Conservation (phyloP, 495 filamentous ascomycete genomes). For the Diplogelasinospora grovesii region DNA sequence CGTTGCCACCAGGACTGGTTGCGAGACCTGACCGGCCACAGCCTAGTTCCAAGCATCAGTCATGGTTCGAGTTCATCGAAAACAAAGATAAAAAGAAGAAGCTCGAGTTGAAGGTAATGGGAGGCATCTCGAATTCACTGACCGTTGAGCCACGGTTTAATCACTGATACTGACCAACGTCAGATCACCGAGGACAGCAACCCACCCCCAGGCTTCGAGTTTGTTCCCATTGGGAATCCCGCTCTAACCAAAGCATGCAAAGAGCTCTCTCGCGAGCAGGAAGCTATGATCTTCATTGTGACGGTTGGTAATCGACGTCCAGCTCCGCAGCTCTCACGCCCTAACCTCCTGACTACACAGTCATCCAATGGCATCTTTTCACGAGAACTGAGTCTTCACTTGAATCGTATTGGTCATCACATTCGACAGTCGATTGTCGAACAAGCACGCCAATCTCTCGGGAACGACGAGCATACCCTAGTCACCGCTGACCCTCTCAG, state of each 20-base stretch:
- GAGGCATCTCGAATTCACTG: neutral
- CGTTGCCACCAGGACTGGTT: constrained; percentile 23
- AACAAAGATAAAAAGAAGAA: constrained; percentile 53
- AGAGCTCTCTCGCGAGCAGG: constrained; percentile 64
- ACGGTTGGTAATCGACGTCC: constrained; percentile 45
- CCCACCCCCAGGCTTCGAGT: constrained; percentile 73
- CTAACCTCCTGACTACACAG: constrained; percentile 11
- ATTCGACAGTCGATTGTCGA: constrained; percentile 49
- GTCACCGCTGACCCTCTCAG: constrained; percentile 15
- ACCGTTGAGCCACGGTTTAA: neutral
- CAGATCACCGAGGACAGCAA: constrained; percentile 38
- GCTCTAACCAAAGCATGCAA: constrained; percentile 70
- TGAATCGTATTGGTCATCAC: constrained; percentile 78
- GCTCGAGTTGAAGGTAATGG: constrained; percentile 40
- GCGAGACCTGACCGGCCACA: constrained; percentile 24
- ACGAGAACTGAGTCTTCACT: constrained; percentile 35
- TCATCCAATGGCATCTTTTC: constrained; percentile 8
- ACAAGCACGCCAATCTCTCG: constrained; percentile 32
- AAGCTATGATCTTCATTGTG: constrained; percentile 67
- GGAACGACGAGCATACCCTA: constrained; percentile 13
- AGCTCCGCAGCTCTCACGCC: neutral
- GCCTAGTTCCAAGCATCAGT: constrained; percentile 42
- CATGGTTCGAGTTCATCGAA: constrained; percentile 48
- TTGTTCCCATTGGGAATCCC: constrained; percentile 76
- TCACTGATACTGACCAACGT: constrained; percentile 17